Conservation (phyloP, 2,329 filamentous ascomycete species). For the Acrocalymma vagum region DNA sequence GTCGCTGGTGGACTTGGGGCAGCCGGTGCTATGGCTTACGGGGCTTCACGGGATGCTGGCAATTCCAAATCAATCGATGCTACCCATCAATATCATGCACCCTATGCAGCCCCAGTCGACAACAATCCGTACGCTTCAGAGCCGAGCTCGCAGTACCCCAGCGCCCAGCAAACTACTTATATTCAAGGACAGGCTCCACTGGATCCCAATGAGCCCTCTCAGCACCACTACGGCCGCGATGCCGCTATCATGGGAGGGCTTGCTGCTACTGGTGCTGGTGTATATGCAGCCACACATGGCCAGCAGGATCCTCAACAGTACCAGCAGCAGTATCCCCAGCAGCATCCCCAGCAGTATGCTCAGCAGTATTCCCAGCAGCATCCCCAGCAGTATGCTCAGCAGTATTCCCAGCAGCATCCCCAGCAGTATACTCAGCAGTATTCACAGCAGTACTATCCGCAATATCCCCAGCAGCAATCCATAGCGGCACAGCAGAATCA, state of each 20-base stretch:
- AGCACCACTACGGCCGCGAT: conserved; percentile 37
- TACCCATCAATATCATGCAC: conserved; percentile 5
- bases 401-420: conserved; percentile 1
- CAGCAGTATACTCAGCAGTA: conserved; percentile 1
- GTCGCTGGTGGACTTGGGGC: conserved; percentile 25
- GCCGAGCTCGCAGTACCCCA: no score
- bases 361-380: conserved; percentile 1
- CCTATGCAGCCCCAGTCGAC: conserved; percentile 6
- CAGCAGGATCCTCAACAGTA: conserved; percentile 5
- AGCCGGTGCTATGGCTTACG: conserved; percentile 14
- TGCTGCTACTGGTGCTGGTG: conserved; percentile 19
- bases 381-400: neutral
- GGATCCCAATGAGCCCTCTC: conserved; percentile 4
- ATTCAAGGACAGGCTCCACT: conserved; percentile 4
- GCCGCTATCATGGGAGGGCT: conserved; percentile 28
- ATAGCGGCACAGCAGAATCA: neutral
- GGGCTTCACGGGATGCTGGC: conserved; percentile 7
- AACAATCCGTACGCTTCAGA: no score
- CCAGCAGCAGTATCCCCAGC: conserved; percentile 1
- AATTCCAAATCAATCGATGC: neutral
- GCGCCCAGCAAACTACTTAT: neutral
- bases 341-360: conserved; percentile 1
- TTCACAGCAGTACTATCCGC: neutral
- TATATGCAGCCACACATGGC: conserved; percentile 12
- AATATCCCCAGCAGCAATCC: conserved; percentile 6